Evolutionary conservation across 306 rosid genomes (phyloP).

Genomic region (Dryas drummondii): DNA sequence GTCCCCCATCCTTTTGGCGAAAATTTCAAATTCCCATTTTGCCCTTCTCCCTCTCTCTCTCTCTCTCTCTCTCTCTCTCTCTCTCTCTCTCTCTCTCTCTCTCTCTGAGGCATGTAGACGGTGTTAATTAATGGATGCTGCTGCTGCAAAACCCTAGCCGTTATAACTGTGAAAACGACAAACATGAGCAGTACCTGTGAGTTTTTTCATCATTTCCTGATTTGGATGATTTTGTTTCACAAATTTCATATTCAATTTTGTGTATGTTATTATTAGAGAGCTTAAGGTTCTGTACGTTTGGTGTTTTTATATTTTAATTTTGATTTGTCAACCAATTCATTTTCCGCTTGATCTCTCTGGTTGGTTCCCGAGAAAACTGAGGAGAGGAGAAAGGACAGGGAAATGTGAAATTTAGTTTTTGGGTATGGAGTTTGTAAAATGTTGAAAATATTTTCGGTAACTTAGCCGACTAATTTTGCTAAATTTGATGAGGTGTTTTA

Average conservation of each 20-base stretch:
- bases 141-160: constrained; percentile 71
- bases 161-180: constrained; percentile 23
- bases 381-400: not conserved
- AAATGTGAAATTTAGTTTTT: constrained; percentile 1
- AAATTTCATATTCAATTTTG: not conserved
- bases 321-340: constrained; percentile 14
- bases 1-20: constrained; percentile 28
- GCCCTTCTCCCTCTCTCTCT: constrained; percentile 14
- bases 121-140: constrained; percentile 38
- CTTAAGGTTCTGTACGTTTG: not conserved
- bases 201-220: constrained; percentile 17
- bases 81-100: constrained; percentile 22
- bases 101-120: constrained; percentile 6
- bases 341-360: constrained; percentile 4
- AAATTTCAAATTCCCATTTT: constrained; percentile 13
- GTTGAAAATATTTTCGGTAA: not conserved
- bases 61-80: constrained; percentile 21
- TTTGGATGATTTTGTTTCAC: not conserved
- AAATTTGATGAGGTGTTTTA: constrained; percentile 1
- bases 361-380: constrained; percentile 15
- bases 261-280: not conserved
- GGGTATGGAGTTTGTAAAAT: not conserved
- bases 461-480: constrained; percentile 8
- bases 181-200: constrained; percentile 36
- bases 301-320: not conserved